These are phyloP conservation scores for Aureobasidium vineae DNA, from an alignment of 2,329 filamentous ascomycete species.

Conservation along the genomic window DNA sequence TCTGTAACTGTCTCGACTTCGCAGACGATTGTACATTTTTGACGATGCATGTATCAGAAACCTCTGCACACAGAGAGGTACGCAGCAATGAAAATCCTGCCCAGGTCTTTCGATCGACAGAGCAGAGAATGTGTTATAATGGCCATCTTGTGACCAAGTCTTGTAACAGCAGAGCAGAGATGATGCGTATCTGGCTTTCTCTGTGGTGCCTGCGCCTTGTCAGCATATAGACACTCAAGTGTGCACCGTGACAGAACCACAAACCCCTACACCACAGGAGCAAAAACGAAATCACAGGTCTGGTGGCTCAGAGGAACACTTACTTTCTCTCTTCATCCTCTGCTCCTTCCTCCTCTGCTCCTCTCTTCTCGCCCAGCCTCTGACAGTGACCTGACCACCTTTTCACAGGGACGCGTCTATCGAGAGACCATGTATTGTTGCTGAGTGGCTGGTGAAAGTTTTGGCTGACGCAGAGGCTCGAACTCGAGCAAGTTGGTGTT, in stretches of 20 bases:
- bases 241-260: neutral
- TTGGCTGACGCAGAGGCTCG: constrained; percentile 6
- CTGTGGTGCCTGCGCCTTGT: too few species aligned
- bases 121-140: too few species aligned
- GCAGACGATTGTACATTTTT: too few species aligned
- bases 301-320: neutral
- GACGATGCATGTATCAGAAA: neutral
- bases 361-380: constrained; percentile 1
- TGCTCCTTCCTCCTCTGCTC: neutral
- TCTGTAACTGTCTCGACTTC: neutral
- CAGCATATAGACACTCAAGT: too few species aligned
- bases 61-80: neutral
- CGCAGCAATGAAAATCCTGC: neutral
- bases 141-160: too few species aligned
- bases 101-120: too few species aligned
- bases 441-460: neutral
- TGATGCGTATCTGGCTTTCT: too few species aligned
- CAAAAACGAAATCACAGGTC: constrained; percentile 11
- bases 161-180: too few species aligned
- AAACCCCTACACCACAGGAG: neutral
- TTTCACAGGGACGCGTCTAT: neutral
- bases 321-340: neutral
- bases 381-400: constrained; percentile 5
- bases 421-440: neutral
- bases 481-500: neutral